Conservation (phyloP, 768 basidiomycete species). For the Phaeolepiota aurea region DNA sequence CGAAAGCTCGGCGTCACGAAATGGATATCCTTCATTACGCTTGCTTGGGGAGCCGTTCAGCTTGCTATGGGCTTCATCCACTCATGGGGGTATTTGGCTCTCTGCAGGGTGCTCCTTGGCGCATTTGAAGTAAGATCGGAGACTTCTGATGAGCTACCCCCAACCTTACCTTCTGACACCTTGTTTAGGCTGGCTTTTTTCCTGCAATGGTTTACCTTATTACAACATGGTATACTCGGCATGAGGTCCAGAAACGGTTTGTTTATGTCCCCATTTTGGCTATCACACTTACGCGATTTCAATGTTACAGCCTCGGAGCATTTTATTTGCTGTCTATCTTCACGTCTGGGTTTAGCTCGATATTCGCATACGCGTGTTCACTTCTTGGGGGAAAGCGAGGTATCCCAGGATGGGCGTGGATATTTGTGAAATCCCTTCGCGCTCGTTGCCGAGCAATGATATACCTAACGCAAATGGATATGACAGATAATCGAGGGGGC, state of each 20-base stretch:
- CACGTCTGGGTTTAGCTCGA: conserved; percentile 37
- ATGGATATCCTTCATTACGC: conserved; percentile 31
- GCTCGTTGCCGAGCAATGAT: not conserved
- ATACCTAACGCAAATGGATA: not conserved
- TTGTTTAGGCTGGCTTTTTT: conserved; percentile 40
- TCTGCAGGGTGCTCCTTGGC: conserved; percentile 33
- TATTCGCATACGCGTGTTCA: conserved; percentile 36
- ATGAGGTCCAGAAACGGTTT: conserved; percentile 43
- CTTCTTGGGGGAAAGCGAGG: conserved; percentile 31
- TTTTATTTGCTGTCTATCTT: conserved; percentile 38
- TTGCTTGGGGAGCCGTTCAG: conserved; percentile 36
- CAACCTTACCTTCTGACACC: not conserved
- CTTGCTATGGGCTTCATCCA: conserved; percentile 39
- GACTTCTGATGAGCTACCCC: not conserved
- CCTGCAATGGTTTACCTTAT: conserved; percentile 41
- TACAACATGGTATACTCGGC: conserved; percentile 43
- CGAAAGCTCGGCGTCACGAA: conserved; percentile 33
- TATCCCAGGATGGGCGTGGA: conserved; percentile 43
- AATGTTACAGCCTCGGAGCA: conserved; percentile 30
- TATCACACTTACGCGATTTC: not conserved
- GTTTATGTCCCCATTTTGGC: conserved; percentile 4
- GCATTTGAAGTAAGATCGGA: conserved; percentile 23
- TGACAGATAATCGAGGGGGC: conserved; percentile 40
- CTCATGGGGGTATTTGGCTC: conserved; percentile 28
- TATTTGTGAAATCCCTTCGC: conserved; percentile 29